Evolutionary conservation across 2,329 filamentous ascomycete species (phyloP).

Genomic region (Aspergillus pseudoglaucus): DNA sequence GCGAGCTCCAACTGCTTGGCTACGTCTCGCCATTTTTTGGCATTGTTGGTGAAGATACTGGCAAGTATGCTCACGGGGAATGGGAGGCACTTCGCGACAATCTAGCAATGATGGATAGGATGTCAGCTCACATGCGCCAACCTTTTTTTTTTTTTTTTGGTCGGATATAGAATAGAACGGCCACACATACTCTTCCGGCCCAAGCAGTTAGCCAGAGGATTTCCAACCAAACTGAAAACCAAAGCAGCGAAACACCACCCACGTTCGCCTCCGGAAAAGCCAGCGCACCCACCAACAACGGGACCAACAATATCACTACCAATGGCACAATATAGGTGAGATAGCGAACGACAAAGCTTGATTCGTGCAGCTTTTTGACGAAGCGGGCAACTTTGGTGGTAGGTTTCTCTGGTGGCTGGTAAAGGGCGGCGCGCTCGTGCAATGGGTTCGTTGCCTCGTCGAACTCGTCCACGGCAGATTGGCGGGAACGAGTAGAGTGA

Average conservation of each 20-base stretch:
- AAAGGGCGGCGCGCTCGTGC: constrained; percentile 59
- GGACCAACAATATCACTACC: constrained; percentile 59
- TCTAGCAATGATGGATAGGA: constrained; percentile 24
- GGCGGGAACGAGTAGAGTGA: constrained; percentile 38
- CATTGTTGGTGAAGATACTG: constrained; percentile 74
- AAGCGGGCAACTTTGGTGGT: constrained; percentile 56
- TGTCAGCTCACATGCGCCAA: too few relatives aligned
- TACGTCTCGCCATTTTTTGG: constrained; percentile 90
- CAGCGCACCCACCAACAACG: constrained; percentile 59
- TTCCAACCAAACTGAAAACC: constrained; percentile 95
- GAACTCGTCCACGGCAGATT: constrained; percentile 59
- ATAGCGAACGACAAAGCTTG: constrained; percentile 61
- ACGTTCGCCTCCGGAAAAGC: constrained; percentile 54
- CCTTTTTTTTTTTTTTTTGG: too few relatives aligned
- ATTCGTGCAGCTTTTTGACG: constrained; percentile 60
- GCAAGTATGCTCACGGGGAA: constrained; percentile 57
- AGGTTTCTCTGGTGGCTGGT: constrained; percentile 58
- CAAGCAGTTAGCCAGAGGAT: constrained; percentile 89
- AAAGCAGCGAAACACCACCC: constrained; percentile 71
- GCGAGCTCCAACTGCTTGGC: constrained; percentile 79
- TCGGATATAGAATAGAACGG: too few relatives aligned
- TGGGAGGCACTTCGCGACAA: constrained; percentile 60
- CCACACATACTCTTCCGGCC: constrained; percentile 54
- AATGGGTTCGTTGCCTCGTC: constrained; percentile 62
- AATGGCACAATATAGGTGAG: constrained; percentile 65